phyloP scores from a whole-genome alignment of 768 basidiomycete genomes.

The Pleurotus cornucopiae region DNA sequence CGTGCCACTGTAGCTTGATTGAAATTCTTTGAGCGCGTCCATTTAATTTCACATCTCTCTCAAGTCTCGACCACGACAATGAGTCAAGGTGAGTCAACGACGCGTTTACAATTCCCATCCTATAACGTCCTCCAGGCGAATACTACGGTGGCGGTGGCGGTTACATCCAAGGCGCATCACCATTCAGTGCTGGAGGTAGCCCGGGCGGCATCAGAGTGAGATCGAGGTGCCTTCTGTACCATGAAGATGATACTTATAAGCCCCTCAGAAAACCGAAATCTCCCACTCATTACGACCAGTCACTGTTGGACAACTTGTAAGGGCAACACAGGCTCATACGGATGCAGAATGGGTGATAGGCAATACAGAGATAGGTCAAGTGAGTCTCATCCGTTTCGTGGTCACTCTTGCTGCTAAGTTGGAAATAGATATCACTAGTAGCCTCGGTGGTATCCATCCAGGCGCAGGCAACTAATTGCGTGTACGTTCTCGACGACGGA shows the following conservation, averaged over 20 bases:
- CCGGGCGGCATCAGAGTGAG: constrained; percentile 50
- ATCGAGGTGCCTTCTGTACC: constrained; percentile 14
- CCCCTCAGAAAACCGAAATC: constrained; percentile 29
- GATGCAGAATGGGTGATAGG: constrained; percentile 90
- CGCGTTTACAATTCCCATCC: background rate
- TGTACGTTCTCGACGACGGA: constrained; percentile 83
- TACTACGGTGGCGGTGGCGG: constrained; percentile 40
- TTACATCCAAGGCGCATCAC: constrained; percentile 57
- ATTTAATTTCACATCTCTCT: background rate
- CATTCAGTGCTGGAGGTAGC: constrained; percentile 53
- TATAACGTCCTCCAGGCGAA: background rate
- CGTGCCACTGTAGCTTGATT: too few relatives aligned
- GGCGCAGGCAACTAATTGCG: constrained; percentile 73
- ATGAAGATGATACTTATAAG: background rate
- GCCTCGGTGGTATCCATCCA: constrained; percentile 69
- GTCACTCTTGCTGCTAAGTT: background rate
- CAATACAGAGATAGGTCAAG: constrained; percentile 77
- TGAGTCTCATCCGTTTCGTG: constrained; percentile 22
- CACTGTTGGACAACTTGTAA: constrained; percentile 40
- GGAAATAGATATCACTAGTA: constrained; percentile 62
- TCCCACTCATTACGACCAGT: constrained; percentile 33
- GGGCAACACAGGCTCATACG: constrained; percentile 77
- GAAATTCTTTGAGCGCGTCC: background rate
- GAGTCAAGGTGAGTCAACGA: constrained; percentile 38
- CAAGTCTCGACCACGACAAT: constrained; percentile 19